Percentiles rank a stretch among this genome's conserved stretches.
Conservation (phyloP, 1,284 basidiomycete species). For the Porphyrellus sp. region DNA sequence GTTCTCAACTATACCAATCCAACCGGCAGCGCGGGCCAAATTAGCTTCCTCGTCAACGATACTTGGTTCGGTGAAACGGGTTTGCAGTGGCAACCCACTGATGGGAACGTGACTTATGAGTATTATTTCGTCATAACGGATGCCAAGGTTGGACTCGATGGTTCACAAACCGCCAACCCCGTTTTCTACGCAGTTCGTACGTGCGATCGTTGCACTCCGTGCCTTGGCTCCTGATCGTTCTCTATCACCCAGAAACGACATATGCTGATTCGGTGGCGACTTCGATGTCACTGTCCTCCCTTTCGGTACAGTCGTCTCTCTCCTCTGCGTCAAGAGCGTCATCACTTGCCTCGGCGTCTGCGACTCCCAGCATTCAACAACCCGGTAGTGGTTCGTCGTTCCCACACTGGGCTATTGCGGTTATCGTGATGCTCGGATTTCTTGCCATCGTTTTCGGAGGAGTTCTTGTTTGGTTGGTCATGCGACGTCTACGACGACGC, state of each 20-base stretch:
- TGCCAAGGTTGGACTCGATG: slow-evolving; percentile 45
- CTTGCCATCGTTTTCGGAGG: slow-evolving; percentile 69
- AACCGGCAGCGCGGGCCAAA: slow-evolving; percentile 49
- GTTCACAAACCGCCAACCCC: slow-evolving; percentile 56
- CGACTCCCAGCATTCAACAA: slow-evolving; percentile 48
- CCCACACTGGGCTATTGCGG: slow-evolving; percentile 85
- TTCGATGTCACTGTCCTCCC: slow-evolving; percentile 48
- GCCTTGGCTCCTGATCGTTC: slow-evolving; percentile 10
- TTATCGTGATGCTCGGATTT: slow-evolving; percentile 79
- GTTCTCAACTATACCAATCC: slow-evolving; percentile 47
- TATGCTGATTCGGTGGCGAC: slow-evolving; percentile 59
- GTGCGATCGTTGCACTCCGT: slow-evolving; percentile 35
- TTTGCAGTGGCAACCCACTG: slow-evolving; percentile 45
- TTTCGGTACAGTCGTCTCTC: slow-evolving; percentile 41
- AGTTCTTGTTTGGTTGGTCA: slow-evolving; percentile 65
- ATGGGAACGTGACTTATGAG: slow-evolving; percentile 52
- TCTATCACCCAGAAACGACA: slow-evolving; percentile 57
- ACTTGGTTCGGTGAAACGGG: slow-evolving; percentile 66
- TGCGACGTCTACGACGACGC: slow-evolving; percentile 60
- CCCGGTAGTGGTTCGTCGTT: slow-evolving; percentile 43
- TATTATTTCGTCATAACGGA: slow-evolving; percentile 72
- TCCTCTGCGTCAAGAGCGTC: slow-evolving; percentile 15
- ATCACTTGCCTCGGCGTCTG: slow-evolving; percentile 18
- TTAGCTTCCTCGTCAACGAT: slow-evolving; percentile 62
- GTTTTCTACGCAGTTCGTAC: slow-evolving; percentile 75